These are phyloP conservation scores for Microascus cirrosus DNA, from an alignment of 2,329 filamentous ascomycete genomes.

Conservation along the genomic window DNA sequence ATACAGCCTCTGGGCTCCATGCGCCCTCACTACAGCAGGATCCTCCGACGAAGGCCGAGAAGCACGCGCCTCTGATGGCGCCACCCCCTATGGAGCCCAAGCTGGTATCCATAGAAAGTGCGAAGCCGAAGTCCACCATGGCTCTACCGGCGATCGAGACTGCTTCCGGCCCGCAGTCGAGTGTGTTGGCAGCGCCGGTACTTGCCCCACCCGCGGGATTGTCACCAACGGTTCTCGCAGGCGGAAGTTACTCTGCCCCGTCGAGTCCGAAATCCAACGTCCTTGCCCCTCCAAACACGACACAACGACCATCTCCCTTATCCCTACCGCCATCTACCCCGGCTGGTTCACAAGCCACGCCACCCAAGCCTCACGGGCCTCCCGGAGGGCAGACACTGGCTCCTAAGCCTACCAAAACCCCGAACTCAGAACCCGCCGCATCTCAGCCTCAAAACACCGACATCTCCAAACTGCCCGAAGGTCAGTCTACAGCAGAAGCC, in stretches of 20 bases:
- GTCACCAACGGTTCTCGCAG: slow-evolving; percentile 11
- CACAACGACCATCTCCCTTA: slow-evolving; percentile 22
- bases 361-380: neutral
- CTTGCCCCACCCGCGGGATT: slow-evolving; percentile 23
- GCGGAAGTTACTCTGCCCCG: slow-evolving; percentile 9
- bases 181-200: slow-evolving; percentile 24
- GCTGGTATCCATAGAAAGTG: slow-evolving; percentile 1
- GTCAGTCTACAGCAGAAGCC: neutral
- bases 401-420: neutral
- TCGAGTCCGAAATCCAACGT: slow-evolving; percentile 28
- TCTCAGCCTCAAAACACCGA: neutral
- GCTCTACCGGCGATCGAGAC: slow-evolving; percentile 5
- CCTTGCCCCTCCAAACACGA: slow-evolving; percentile 31
- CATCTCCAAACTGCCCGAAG: neutral
- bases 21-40: neutral
- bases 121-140: neutral
- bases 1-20: neutral
- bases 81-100: slow-evolving; percentile 5
- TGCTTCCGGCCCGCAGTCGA: slow-evolving; percentile 12
- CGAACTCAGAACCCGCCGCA: neutral
- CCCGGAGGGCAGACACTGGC: neutral
- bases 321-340: slow-evolving; percentile 18
- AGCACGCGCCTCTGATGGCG: slow-evolving; percentile 2
- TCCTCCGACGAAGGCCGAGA: neutral
- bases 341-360: neutral